These are phyloP conservation scores for Serendipita indica DNA, from an alignment of 768 basidiomycete species.

Conservation along the genomic window DNA sequence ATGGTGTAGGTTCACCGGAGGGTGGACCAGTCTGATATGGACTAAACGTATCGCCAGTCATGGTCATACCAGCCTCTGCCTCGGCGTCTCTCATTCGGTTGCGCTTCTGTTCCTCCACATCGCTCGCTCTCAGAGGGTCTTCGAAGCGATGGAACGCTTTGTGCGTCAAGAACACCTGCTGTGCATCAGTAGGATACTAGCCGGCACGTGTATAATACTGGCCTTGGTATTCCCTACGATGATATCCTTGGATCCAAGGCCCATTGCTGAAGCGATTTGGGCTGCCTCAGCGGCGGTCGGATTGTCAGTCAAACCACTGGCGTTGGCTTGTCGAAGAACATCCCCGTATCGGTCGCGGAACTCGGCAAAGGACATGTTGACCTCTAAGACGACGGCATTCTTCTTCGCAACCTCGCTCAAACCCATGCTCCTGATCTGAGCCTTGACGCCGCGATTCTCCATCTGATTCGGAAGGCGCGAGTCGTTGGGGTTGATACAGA, in stretches of 20 bases:
- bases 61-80: conserved; percentile 21
- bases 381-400: conserved; percentile 57
- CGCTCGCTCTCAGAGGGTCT: conserved; percentile 66
- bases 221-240: conserved; percentile 79
- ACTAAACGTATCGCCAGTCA: not conserved
- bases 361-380: conserved; percentile 71
- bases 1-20: conserved; percentile 8
- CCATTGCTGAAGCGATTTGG: conserved; percentile 41
- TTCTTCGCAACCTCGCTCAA: conserved; percentile 63
- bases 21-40: not conserved
- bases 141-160: conserved; percentile 75
- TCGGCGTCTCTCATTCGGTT: conserved; percentile 64
- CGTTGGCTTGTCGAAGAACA: conserved; percentile 32
- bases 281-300: conserved; percentile 44
- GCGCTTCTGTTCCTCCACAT: conserved; percentile 75
- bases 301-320: conserved; percentile 44
- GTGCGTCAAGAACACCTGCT: conserved; percentile 79
- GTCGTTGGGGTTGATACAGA: conserved; percentile 91
- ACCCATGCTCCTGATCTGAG: conserved; percentile 73
- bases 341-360: conserved; percentile 71
- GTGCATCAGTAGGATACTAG: conserved; percentile 3
- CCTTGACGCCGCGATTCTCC: conserved; percentile 82
- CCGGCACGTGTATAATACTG: conserved; percentile 16
- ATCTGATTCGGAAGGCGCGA: conserved; percentile 88
- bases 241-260: conserved; percentile 52